Evolutionary conservation across 1,284 basidiomycete species (phyloP), one percentile per base, ranked within the genome.

Genomic region (Exobasidium cylindrosporum): DNA sequence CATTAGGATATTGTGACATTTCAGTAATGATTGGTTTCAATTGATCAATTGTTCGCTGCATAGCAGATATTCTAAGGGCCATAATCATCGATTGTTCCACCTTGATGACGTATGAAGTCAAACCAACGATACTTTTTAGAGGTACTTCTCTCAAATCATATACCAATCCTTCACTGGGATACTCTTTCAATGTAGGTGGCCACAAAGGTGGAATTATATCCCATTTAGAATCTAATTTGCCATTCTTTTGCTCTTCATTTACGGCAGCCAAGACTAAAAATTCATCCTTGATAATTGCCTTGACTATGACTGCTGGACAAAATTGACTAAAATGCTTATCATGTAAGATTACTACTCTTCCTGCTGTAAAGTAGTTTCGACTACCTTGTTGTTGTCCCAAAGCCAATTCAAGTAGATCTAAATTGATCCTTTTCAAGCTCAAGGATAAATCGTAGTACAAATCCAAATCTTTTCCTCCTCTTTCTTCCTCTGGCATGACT

Each of bases 281-380:
- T 82, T 84, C 69, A 83, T 87, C 49, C 26, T 53, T 45, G 10
- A 67, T 61, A n/a, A 88, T 87, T 46, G 84, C 84, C 74, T 89
- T 89, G 31, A 97, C 83, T 1, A 97, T 78, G 17, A 96, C 84
- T 0, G 87, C 96, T 3, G 87, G 81, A 61, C 88, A 89, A 65
- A 85, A 85, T 3, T 13, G 26, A 55, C 83, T 84, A 80, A 92
- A 96, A 79, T 92, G 90, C 90, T 6, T 17, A 76, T 97, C 89
- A 49, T 88, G 85, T 32, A 99, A 81, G 21, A 98, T 79, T 0
- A 98, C 86, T 14, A 97, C 86, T 54, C 96, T 84, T 0, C 94
- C 95, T 0, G 87, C 78, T 3, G 82, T 79, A 43, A 98, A 81
- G n/a, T n/a, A n/a, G 2, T 86, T 82, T 81, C 90, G 92, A 28